Evolutionary conservation across 2,329 filamentous ascomycete species (phyloP), one percentile per base, ranked within the genome.

Genomic region (Balansia obtecta): DNA sequence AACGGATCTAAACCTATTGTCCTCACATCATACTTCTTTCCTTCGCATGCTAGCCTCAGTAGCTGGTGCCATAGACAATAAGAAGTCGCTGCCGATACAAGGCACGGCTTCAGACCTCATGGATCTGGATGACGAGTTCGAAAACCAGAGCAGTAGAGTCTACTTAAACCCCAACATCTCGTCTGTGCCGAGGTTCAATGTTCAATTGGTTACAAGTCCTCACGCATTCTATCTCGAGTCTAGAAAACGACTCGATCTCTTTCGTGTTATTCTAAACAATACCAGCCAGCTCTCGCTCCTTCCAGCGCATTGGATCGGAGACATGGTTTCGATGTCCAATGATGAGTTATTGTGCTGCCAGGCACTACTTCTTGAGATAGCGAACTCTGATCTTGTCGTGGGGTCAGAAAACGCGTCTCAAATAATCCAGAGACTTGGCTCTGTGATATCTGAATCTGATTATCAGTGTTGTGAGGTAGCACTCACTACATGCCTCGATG

Each of bases 401-500:
- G 66, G 68, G 11, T 63, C 69, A 0, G 70, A 73, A 11, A 70
- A 73, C 53, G 73, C 75, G 2, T 55, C 67, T 10, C 64, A 57
- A 3, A 64, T 83, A 2, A 63, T 83, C 20, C 66, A 76, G 53
- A 70, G 71, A 32, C 60, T 80, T 5, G 79, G 77, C 1, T 61
- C 60, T 0, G 67, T 82, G 7, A 72, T 83, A 20, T 67, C 71
- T 13, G 69, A 73, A 3, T 77, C 80, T 52, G 75, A 79, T 30
- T 84, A 84, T 58, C 80, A 83, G 51, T 80, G 81, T 55, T 91
- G 85, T 54, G 90, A 96, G 66, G 78, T 83, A 18, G 80, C 85
- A 4, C 70, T 88, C 46, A 76, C 75, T 43, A 70, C 82, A 16
- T 84, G 82, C 54, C 72, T 95, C 22, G 78, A 84, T 45, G 68